Evolutionary conservation across 2,329 filamentous ascomycete species (phyloP).

Genomic region (Bipolaris gigantea): DNA sequence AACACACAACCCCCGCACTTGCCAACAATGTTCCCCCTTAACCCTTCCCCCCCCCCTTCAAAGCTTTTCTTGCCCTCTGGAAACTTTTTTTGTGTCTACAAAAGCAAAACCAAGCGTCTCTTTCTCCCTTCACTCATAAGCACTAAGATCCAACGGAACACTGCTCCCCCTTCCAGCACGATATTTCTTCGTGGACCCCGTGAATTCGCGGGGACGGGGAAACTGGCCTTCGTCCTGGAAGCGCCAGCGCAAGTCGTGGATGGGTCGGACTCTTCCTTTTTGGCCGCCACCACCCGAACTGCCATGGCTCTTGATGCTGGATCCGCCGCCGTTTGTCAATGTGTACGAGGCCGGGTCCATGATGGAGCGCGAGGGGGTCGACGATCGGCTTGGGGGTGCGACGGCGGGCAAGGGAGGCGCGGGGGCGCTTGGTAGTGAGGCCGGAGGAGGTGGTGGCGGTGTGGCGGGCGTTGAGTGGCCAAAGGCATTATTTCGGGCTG

Average conservation of each 20-base stretch:
- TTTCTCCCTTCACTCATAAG: constrained; percentile 52
- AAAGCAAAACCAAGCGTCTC: too few relatives aligned
- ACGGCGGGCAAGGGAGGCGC: constrained; percentile 43
- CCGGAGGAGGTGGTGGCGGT: constrained; percentile 48
- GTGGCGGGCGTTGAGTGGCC: constrained; percentile 49
- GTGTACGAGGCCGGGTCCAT: constrained; percentile 79
- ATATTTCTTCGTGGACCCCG: constrained; percentile 75
- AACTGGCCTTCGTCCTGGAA: constrained; percentile 82
- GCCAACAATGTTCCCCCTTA: not conserved
- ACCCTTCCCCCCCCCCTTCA: too few relatives aligned
- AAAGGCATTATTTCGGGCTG: constrained; percentile 62
- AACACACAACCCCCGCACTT: not conserved
- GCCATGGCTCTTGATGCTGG: constrained; percentile 26
- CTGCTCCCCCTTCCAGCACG: constrained; percentile 90
- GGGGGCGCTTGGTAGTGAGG: constrained; percentile 53
- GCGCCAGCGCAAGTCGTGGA: constrained; percentile 81
- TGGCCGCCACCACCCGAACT: constrained; percentile 21
- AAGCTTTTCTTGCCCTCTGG: not conserved
- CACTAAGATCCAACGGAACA: constrained; percentile 81
- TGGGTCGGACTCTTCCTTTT: constrained; percentile 51
- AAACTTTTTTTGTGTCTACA: not conserved
- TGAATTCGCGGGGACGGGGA: constrained; percentile 82
- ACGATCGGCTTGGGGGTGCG: constrained; percentile 33
- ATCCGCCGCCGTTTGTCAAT: constrained; percentile 47
- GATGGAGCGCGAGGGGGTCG: constrained; percentile 59